Conservation (phyloP, 805 yeast genomes). For the Candida glaebosa region DNA sequence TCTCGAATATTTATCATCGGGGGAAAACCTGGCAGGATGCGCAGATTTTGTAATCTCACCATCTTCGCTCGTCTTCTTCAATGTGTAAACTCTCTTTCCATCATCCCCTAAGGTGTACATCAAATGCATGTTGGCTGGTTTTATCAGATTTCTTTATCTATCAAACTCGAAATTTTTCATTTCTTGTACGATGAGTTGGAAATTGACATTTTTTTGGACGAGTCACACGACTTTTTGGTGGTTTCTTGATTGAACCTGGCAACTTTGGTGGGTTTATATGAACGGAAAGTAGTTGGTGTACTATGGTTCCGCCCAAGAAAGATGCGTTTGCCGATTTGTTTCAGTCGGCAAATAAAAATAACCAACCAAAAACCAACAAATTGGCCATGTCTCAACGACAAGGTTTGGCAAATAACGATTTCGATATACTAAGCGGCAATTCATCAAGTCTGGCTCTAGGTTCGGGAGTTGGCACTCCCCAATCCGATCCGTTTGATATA, state of each 20-base stretch:
- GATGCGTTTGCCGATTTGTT: slow-evolving; percentile 46
- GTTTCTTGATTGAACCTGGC: too few relatives aligned
- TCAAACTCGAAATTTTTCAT: background rate
- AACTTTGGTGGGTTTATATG: too few relatives aligned
- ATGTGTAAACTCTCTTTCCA: slow-evolving; percentile 94
- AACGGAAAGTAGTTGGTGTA: background rate
- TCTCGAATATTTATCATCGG: slow-evolving; percentile 98
- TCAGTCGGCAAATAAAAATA: slow-evolving; percentile 22
- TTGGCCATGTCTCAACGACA: slow-evolving; percentile 2
- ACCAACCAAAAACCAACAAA: background rate
- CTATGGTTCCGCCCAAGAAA: slow-evolving; percentile 36
- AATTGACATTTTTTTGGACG: too few relatives aligned
- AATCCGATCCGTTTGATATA: background rate
- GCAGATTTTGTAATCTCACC: slow-evolving; percentile 99
- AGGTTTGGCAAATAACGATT: background rate
- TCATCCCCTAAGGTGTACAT: slow-evolving; percentile 95
- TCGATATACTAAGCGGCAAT: background rate
- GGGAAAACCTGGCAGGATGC: slow-evolving; percentile 99
- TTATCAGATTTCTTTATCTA: too few relatives aligned
- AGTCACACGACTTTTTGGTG: too few relatives aligned
- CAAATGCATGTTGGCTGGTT: slow-evolving; percentile 72
- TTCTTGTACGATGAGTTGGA: background rate
- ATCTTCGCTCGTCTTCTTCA: slow-evolving; percentile 70
- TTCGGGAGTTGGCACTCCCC: background rate
- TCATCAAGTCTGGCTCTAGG: background rate